Conservation (phyloP, 805 yeast species). For the Kodamaea jinghongensis region DNA sequence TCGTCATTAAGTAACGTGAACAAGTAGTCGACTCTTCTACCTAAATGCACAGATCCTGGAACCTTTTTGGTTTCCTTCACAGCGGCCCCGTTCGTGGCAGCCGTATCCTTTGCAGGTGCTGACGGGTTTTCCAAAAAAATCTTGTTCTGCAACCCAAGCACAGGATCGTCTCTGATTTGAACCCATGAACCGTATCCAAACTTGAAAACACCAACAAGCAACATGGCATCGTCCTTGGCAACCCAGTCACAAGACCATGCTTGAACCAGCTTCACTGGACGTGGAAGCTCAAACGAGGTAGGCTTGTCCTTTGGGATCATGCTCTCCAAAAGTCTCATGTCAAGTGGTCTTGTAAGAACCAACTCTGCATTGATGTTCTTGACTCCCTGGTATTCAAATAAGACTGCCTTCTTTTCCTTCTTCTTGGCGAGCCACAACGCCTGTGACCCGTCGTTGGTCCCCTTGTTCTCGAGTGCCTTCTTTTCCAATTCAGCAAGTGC, state of each 20-base stretch:
- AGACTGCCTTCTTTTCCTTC: slow-evolving; percentile 84
- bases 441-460: slow-evolving; percentile 43
- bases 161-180: slow-evolving; percentile 93
- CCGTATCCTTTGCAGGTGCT: slow-evolving; percentile 12
- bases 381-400: slow-evolving; percentile 86
- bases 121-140: slow-evolving; percentile 55
- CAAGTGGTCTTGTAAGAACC: slow-evolving; percentile 78
- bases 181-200: slow-evolving; percentile 97
- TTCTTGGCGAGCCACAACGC: slow-evolving; percentile 61
- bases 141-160: slow-evolving; percentile 80
- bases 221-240: slow-evolving; percentile 77
- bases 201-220: slow-evolving; percentile 81
- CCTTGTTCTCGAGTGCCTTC: slow-evolving; percentile 48
- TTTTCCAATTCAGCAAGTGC: slow-evolving; percentile 57
- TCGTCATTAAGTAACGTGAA: slow-evolving; percentile 67
- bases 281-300: slow-evolving; percentile 55
- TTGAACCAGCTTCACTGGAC: slow-evolving; percentile 72
- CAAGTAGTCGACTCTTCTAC: slow-evolving; percentile 87
- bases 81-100: slow-evolving; percentile 12
- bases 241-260: slow-evolving; percentile 93
- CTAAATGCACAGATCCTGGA: slow-evolving; percentile 90
- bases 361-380: slow-evolving; percentile 89
- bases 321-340: slow-evolving; percentile 63
- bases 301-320: slow-evolving; percentile 55
- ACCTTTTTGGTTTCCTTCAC: slow-evolving; percentile 51